These are phyloP conservation scores for Pulveroboletus frians DNA, from an alignment of 768 basidiomycete genomes.

Conservation along the genomic window DNA sequence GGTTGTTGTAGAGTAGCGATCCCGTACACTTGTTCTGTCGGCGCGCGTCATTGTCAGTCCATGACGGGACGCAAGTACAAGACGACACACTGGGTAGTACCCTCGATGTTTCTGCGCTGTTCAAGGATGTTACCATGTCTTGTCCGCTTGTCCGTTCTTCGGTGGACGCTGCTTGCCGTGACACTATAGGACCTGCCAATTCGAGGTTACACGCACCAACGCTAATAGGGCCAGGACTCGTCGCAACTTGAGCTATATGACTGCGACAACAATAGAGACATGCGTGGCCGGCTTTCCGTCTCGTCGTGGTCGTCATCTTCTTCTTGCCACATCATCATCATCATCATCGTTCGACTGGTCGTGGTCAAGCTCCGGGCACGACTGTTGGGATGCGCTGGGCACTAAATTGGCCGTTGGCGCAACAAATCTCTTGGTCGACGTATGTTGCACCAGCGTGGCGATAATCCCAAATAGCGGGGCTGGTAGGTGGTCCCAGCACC, in stretches of 20 bases:
- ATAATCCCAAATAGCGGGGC: too few relatives aligned
- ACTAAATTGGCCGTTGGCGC: slow-evolving; percentile 26
- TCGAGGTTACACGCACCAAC: slow-evolving; percentile 64
- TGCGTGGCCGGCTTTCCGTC: slow-evolving; percentile 87
- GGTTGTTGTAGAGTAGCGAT: too few relatives aligned
- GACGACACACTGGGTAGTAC: slow-evolving; percentile 23
- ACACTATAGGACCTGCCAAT: slow-evolving; percentile 45
- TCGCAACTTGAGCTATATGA: slow-evolving; percentile 85
- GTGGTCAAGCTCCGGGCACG: slow-evolving; percentile 20
- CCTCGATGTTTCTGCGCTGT: slow-evolving; percentile 31
- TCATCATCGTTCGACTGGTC: slow-evolving; percentile 32
- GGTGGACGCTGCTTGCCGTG: slow-evolving; percentile 72
- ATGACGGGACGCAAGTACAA: not conserved
- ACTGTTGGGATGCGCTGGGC: slow-evolving; percentile 26
- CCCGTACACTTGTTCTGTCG: too few relatives aligned
- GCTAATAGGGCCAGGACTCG: slow-evolving; percentile 84
- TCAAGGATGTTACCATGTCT: slow-evolving; percentile 24
- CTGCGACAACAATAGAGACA: slow-evolving; percentile 90
- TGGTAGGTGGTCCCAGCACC: too few relatives aligned
- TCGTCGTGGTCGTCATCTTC: slow-evolving; percentile 49
- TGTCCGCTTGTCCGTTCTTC: slow-evolving; percentile 57
- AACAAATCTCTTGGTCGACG: slow-evolving; percentile 5
- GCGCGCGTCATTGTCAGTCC: not conserved
- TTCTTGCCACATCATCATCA: slow-evolving; percentile 26
- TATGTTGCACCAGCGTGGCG: too few relatives aligned